Base-by-base conservation (phyloP, 1,284 basidiomycete species). In the Tilletia caries region DNA sequence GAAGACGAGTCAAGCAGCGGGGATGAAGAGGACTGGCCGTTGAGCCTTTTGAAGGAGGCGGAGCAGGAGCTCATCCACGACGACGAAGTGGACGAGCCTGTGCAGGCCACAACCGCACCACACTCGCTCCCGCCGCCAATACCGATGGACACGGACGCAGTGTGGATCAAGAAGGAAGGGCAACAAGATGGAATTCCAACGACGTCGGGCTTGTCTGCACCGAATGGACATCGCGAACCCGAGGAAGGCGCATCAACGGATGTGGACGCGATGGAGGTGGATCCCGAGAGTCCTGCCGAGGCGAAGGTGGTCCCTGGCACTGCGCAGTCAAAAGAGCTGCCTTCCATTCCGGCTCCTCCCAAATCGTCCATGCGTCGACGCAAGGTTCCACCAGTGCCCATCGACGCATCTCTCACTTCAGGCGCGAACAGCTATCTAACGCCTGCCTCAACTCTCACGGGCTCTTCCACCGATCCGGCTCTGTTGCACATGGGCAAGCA, bases 401-500 rank as follows among this genome's bases (percentile, higher is more conserved):
- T 33, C n/a, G 58, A 62, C 29, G 32, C 58, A 20, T 62, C 58
- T 2, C 58, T 62, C 58, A n/a, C 33, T 3, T 62, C 58, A 23
- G 58, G 32, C 27, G 58, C 58, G 3, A 62, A 62, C 58, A 62
- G 58, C 29, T 62, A 33, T 29, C 58, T 62, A 3, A 62, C 58
- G 3, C 58, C 58, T 3, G 58, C 58, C 13, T 29, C 58, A 29
- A 62, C 58, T 3, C 27, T 62, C 10, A 62, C 27, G 4, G 58
- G 58, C 15, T 62, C 58, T 13, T 62, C 58, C 10, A 62, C 58
- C 0, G 58, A 62, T 37, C 58, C 58, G 23, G 29, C 58, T 10
- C 29, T 62, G 32, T 34, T 62, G 10, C 58, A 62, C 32, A 62
- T 62, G 58, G 58, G 58, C 32, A 29, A 62, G 58, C 58, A 62